A percentile compares a stretch with the other conserved stretches of the same genome.
phyloP scores from a whole-genome alignment of 805 yeast species.

The Hanseniaspora jakobsenii region DNA sequence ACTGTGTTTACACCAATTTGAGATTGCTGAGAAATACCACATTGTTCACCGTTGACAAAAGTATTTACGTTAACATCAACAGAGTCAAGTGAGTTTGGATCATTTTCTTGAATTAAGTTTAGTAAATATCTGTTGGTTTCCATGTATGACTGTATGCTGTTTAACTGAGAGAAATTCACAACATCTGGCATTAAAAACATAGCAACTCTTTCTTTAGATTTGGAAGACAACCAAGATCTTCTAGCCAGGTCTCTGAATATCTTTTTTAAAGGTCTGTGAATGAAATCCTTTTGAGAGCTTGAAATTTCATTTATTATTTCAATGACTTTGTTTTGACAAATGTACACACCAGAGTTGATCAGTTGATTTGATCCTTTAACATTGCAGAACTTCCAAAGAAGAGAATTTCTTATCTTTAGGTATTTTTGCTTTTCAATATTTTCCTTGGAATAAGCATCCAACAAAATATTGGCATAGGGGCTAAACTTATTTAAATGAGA shows the following conservation, averaged over 20 bases:
- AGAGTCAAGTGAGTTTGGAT: slow-evolving; percentile 21
- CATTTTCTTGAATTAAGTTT: slow-evolving; percentile 45
- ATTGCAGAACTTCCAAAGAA: slow-evolving; percentile 81
- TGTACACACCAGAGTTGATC: slow-evolving; percentile 60
- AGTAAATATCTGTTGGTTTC: slow-evolving; percentile 78
- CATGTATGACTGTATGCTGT: slow-evolving; percentile 68
- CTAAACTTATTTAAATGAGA: slow-evolving; percentile 41
- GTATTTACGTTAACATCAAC: slow-evolving; percentile 19
- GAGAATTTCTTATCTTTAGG: slow-evolving; percentile 66
- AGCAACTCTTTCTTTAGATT: slow-evolving; percentile 47
- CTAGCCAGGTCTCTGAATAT: slow-evolving; percentile 79
- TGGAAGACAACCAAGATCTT: slow-evolving; percentile 77
- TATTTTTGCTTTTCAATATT: slow-evolving; percentile 61
- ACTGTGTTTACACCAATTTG: slow-evolving; percentile 51
- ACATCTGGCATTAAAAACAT: slow-evolving; percentile 59
- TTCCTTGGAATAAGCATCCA: slow-evolving; percentile 62
- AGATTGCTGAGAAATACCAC: slow-evolving; percentile 14
- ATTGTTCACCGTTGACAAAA: slow-evolving; percentile 10
- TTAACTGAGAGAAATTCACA: slow-evolving; percentile 61
- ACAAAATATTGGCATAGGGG: slow-evolving; percentile 47
- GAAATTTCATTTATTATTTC: slow-evolving; percentile 34
- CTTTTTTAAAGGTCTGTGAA: slow-evolving; percentile 46
- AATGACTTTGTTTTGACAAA: slow-evolving; percentile 45
- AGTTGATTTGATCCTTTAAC: slow-evolving; percentile 64
- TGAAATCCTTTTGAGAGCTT: slow-evolving; percentile 23